Evolutionary conservation across 306 rosid genomes (phyloP), one percentile per base, ranked within the genome.

Genomic region (Quercus robur): DNA sequence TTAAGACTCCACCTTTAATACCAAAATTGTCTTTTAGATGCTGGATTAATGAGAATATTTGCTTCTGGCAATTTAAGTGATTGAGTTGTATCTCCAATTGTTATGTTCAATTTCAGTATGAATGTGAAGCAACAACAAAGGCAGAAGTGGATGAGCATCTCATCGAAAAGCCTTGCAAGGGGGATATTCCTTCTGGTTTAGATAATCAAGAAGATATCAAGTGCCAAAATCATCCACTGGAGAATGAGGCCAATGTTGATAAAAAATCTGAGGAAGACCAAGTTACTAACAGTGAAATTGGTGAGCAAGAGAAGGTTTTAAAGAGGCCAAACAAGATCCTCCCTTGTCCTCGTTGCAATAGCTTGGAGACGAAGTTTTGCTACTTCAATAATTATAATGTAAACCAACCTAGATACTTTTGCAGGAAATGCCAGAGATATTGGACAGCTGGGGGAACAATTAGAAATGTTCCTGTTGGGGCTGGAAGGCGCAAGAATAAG

Each of bases 391-490:
- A 90, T 75, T 90, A 88, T 70, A 88, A 86, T 76, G 94, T 88
- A 25, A 88, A 86, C 64, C 94, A 90, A 81, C 94, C 94, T 3
- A 82, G 94, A 61, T 86, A 90, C 81, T 90, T 88, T 77, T 90
- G 93, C 84, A 87, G 84, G 80, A 89, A 84, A 12, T 89, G 93
- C 84, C 93, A 89, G 28, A 81, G 93, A 83, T 88, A 90, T 84
- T 90, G 94, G 94, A 88, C 94, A 70, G 94, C 90, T 2, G 94
- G 92, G n/a, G 94, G 92, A 20, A 82, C 85, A 35, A 84, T 90
- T 70, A 81, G 94, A 85, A 90, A 84, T 41, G 83, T 90, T 77
- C 94, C 92, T 31, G 83, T 90, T 4, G 92, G 94, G 26, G 89
- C 94, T 6, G 90, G 90, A 73, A 89, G 86, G 85, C 92, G 90